Conservation (phyloP, 2,329 filamentous ascomycete genomes). For the Sporothrix inflata region DNA sequence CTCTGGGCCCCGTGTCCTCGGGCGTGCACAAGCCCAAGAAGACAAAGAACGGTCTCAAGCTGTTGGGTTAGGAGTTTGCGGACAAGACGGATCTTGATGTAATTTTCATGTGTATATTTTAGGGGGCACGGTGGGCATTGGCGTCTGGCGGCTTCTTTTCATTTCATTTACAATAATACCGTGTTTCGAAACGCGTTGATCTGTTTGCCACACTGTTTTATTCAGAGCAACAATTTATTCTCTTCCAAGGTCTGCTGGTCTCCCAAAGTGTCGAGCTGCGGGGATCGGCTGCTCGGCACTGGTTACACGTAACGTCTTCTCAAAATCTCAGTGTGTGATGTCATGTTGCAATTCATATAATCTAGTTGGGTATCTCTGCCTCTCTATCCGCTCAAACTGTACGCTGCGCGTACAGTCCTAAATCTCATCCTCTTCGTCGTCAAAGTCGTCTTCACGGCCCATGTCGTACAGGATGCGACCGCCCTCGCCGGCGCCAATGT, state of each 20-base stretch:
- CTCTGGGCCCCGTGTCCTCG: constrained; percentile 54
- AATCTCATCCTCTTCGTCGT: constrained; percentile 74
- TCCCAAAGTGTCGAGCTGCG: too few relatives aligned
- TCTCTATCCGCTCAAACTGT: not conserved
- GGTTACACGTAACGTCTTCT: not conserved
- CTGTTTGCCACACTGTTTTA: too few relatives aligned
- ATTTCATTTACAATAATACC: not conserved
- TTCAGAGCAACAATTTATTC: too few relatives aligned
- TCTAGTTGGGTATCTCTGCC: not conserved
- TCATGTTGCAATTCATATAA: not conserved
- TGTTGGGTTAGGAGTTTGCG: constrained; percentile 53
- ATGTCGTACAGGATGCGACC: constrained; percentile 96
- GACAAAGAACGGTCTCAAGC: constrained; percentile 66
- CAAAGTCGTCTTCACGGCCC: constrained; percentile 91
- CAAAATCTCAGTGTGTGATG: not conserved
- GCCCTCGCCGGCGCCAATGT: constrained; percentile 76
- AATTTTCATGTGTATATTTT: not conserved
- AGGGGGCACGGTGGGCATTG: not conserved
- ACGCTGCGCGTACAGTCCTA: not conserved
- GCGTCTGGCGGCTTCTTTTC: not conserved
- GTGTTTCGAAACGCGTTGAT: not conserved
- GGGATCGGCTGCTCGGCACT: too few relatives aligned
- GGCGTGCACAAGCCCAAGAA: constrained; percentile 66
- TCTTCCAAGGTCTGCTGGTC: too few relatives aligned
- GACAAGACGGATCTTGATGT: not conserved